Evolutionary conservation across 768 basidiomycete genomes (phyloP), one percentile per base, ranked within the genome.

Genomic region (Boletus insuetus): DNA sequence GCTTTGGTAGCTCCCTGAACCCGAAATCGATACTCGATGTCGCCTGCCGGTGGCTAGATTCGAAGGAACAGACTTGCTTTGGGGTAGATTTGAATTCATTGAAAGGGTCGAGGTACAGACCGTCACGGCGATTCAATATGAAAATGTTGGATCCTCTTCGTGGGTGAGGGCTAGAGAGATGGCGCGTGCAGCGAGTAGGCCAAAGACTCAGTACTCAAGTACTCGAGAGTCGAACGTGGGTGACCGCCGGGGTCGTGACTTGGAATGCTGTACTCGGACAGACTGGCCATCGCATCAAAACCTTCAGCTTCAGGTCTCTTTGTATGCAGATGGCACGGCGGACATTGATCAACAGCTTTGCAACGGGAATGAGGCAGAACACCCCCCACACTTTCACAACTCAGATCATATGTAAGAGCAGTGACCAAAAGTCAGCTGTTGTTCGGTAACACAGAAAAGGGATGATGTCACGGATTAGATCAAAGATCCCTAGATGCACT

Each of bases 1-100:
- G 47, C 75, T 77, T 51, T 79, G 78, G 54, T 79, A 72, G 55
- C 75, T 79, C 44, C 75, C 74, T 29, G 73, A 76, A 24, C 65
- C 69, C 13, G 69, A 66, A n/a, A 69, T 62, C 19, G 66, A 67
- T 8, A 64, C 58, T 38, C 46, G 59, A 49, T 63, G 54, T 19
- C 59, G 54, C 43, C 60, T 61, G 43, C 58, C 43, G 12, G 51
- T 53, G 26, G 44, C 41, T 26, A 68, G 46, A 20, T 60, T 62
- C 9, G 56, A 60, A 38, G 66, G 66, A 37, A 59, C 54, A n/a
- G 65, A 68, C 31, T 67, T 67, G 59, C 66, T 68, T 58, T 53
- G 58, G 5, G 67, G 45, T 29, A 68, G 53, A 44, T 2, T 49
- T 17, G 54, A 39, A 24, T 58, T 62, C 67, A 67, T 64, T 8